phyloP scores from a whole-genome alignment of 176 grass and related monocot species.

The Dendrocalamus sinicus region DNA sequence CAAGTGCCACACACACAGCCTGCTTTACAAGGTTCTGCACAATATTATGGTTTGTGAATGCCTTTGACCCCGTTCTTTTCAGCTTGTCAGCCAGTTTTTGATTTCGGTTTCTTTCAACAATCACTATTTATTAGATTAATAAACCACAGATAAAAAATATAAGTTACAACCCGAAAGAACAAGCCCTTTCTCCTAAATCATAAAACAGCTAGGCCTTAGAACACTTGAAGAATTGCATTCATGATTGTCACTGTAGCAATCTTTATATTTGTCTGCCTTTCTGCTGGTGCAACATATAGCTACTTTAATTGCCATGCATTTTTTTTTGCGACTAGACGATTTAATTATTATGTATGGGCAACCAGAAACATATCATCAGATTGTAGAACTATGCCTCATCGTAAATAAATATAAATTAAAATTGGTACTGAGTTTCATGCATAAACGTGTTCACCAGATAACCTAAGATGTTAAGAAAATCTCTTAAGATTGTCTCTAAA shows the following conservation, averaged over 20 bases:
- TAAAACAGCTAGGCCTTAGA: constrained; percentile 32
- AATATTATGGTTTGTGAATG: constrained; percentile 36
- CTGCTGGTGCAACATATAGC: not conserved
- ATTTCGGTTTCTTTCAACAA: too few relatives aligned
- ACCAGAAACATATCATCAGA: not conserved
- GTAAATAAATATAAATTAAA: not conserved
- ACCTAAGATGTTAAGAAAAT: not conserved
- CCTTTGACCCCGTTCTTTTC: not conserved
- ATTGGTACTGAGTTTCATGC: not conserved
- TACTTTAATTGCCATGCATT: not conserved
- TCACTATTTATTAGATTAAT: too few relatives aligned
- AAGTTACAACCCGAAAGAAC: too few relatives aligned
- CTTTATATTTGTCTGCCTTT: constrained; percentile 23
- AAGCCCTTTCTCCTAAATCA: not conserved
- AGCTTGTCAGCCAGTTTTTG: too few relatives aligned
- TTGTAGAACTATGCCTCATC: not conserved
- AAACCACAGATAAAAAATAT: too few relatives aligned
- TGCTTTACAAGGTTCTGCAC: constrained; percentile 4
- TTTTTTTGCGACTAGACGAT: not conserved
- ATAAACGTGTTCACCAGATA: not conserved
- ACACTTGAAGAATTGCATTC: constrained; percentile 30
- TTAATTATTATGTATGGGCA: not conserved
- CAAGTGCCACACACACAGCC: constrained; percentile 18
- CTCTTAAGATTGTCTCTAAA: too few relatives aligned
- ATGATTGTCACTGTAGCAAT: constrained; percentile 15